These are phyloP conservation scores for Tolypocladium ophioglossoides DNA, from an alignment of 2,329 filamentous ascomycete genomes.

Conservation along the genomic window DNA sequence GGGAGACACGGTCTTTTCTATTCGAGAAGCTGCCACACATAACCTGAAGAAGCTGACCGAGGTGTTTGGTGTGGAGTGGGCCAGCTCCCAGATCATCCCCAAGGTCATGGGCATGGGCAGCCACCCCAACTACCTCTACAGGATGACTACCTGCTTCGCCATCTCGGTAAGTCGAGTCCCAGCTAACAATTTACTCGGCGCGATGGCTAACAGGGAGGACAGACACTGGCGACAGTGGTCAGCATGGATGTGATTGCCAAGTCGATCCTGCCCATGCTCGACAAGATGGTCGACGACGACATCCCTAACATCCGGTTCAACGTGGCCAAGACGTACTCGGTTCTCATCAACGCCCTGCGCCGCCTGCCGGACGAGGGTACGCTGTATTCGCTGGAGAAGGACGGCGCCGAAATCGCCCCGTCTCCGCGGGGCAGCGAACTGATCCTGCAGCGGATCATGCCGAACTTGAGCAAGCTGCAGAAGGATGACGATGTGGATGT, in stretches of 20 bases:
- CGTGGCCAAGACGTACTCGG: slow-evolving; percentile 92
- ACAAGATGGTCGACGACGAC: slow-evolving; percentile 84
- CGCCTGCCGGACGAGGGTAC: slow-evolving; percentile 84
- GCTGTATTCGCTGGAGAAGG: slow-evolving; percentile 74
- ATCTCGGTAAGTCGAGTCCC: slow-evolving; percentile 64
- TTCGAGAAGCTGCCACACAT: slow-evolving; percentile 91
- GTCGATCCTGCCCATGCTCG: slow-evolving; percentile 90
- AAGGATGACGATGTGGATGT: slow-evolving; percentile 97
- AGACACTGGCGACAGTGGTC: slow-evolving; percentile 91
- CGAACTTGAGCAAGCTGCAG: slow-evolving; percentile 88
- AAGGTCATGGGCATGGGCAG: slow-evolving; percentile 98
- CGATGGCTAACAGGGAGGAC: background rate
- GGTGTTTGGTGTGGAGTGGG: slow-evolving; percentile 97
- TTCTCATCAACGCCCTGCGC: slow-evolving; percentile 84
- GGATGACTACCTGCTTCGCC: slow-evolving; percentile 99
- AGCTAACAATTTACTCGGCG: background rate
- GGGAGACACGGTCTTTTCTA: slow-evolving; percentile 96
- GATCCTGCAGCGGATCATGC: slow-evolving; percentile 77
- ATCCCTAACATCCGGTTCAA: slow-evolving; percentile 99
- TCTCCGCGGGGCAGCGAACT: slow-evolving; percentile 67
- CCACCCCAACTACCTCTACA: slow-evolving; percentile 97
- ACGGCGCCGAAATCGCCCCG: slow-evolving; percentile 48
- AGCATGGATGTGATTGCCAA: slow-evolving; percentile 87
- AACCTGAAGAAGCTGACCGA: slow-evolving; percentile 98
- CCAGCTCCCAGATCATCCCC: slow-evolving; percentile 90